These are phyloP conservation scores for Salix purpurea DNA, from an alignment of 345 rosid species.

Conservation along the genomic window DNA sequence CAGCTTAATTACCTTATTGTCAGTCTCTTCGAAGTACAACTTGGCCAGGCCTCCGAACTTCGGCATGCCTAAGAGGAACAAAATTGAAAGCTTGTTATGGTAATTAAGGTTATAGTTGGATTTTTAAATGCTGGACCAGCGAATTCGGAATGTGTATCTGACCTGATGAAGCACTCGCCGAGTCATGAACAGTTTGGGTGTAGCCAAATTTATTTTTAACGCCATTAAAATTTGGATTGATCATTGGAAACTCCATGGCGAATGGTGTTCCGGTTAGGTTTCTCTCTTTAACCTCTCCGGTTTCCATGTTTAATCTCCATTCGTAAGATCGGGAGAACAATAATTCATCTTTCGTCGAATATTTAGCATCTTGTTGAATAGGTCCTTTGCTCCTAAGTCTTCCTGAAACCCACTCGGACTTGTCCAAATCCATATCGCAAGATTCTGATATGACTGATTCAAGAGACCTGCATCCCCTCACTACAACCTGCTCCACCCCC, in stretches of 20 bases:
- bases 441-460: constrained; percentile 34
- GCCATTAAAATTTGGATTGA: constrained; percentile 1
- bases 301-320: constrained; percentile 44
- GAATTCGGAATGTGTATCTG: background rate
- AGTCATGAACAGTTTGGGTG: constrained; percentile 9
- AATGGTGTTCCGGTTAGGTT: constrained; percentile 23
- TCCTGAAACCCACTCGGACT: constrained; percentile 32
- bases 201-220: constrained; percentile 5
- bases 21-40: background rate
- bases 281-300: constrained; percentile 40
- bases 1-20: background rate
- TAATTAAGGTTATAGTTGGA: background rate
- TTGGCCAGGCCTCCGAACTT: constrained; percentile 18
- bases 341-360: background rate
- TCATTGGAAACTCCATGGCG: constrained; percentile 31
- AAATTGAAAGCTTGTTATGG: background rate
- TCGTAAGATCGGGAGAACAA: constrained; percentile 32
- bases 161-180: constrained; percentile 6
- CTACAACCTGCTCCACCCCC: constrained; percentile 30
- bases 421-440: constrained; percentile 24
- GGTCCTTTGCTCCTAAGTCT: constrained; percentile 1
- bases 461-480: constrained; percentile 42
- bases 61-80: constrained; percentile 1
- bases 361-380: background rate
- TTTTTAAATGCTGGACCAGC: background rate